Conservation (phyloP, 345 rosid species). For the Brassica rapa region DNA sequence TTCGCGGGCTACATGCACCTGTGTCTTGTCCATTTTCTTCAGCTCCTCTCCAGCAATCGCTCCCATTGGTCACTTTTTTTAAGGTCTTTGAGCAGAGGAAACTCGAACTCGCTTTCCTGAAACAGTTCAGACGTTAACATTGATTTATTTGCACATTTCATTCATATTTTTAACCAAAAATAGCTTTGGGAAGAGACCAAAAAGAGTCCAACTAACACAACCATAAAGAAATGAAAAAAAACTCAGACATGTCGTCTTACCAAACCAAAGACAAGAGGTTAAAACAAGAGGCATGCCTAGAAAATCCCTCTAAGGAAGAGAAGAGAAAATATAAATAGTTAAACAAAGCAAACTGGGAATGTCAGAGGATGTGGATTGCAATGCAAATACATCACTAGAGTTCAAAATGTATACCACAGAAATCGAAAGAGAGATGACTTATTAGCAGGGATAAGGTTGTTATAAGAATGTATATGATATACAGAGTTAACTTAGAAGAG, state of each 20-base stretch:
- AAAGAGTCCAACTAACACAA: constrained; percentile 53
- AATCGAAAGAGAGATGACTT: constrained; percentile 31
- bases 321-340: background rate
- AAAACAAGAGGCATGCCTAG: constrained; percentile 29
- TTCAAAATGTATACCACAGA: background rate
- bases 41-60: constrained; percentile 75
- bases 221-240: constrained; percentile 45
- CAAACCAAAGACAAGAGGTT: constrained; percentile 46
- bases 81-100: constrained; percentile 25
- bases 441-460: constrained; percentile 5
- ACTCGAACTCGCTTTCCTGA: constrained; percentile 40
- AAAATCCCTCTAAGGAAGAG: background rate
- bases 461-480: constrained; percentile 5
- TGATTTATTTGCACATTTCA: constrained; percentile 49
- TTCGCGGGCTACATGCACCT: constrained; percentile 56
- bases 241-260: constrained; percentile 38
- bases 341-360: constrained; percentile 1
- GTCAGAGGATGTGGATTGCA: constrained; percentile 9
- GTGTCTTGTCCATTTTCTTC: constrained; percentile 73
- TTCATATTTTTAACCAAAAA: constrained; percentile 33
- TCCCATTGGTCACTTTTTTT: constrained; percentile 60
- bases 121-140: constrained; percentile 45
- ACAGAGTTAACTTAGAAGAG: constrained; percentile 42
- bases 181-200: constrained; percentile 53
- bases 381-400: background rate